Evolutionary conservation across 2,329 filamentous ascomycete species (phyloP), one percentile per base, ranked within the genome.

Genomic region (Pochonia chlamydosporia): DNA sequence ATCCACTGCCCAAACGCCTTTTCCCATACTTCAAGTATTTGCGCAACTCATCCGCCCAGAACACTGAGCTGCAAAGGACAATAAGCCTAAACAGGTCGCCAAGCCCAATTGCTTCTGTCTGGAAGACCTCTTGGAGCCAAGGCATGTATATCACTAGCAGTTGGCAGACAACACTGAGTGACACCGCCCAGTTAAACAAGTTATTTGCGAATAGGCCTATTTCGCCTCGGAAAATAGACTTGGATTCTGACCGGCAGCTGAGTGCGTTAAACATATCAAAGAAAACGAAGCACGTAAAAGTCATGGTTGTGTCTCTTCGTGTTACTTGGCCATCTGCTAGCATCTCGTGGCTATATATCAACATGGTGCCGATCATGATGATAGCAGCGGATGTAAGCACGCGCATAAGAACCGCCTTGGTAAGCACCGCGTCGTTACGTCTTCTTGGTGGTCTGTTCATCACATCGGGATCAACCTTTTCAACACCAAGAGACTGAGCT

Each of bases 181-280:
- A 78, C 2, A 99, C 93, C 1, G 93, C 91, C 75, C 92, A 96
- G 68, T 97, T 97, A 72, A 99, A 99, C 68, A 99, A 86, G 50
- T 83, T 85, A 63, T 99, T 99, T 8, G 84, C 82, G 48, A 93
- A 87, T 11, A 95, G 65, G 8, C 86, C 82, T 43, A 95, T 76
- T 63, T 99, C 91, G 35, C 93, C 92, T 23, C 85, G 78, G 3
- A 99, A 78, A 5, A 99, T 76, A 10, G 88, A 95, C 66, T 97
- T 97, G 52, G 80, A 83, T 63, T 96, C 91, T 7, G 87, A 95
- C 41, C 93, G 88, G 68, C 93, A 99, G 14, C 89, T 85, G 20
- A 99, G 75, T 2, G 93, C 93, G 67, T 99, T 97, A 75, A 97
- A 96, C 93, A 99, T 99, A 74, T 99, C 93, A 67, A 97, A 99